These are phyloP conservation scores for Iberis pinnata DNA, from an alignment of 345 rosid genomes.

Conservation along the genomic window DNA sequence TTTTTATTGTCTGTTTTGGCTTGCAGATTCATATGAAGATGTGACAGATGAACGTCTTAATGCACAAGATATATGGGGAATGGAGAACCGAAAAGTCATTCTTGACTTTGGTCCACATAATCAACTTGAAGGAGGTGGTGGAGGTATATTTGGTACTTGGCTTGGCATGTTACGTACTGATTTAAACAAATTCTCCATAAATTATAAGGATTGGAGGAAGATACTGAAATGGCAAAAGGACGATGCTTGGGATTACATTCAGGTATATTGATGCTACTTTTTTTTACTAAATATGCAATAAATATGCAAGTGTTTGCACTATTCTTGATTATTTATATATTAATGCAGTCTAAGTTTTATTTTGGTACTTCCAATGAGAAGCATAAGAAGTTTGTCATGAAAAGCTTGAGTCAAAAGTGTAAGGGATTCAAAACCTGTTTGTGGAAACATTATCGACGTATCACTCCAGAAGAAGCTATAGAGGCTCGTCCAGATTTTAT, in stretches of 20 bases:
- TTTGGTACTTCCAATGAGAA: neutral
- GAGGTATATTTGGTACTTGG: neutral
- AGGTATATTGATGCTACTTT: neutral
- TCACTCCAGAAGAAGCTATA: neutral
- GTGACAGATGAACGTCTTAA: too few species aligned
- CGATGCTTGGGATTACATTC: neutral
- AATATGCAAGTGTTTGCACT: neutral
- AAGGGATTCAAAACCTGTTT: neutral
- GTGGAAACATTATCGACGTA: neutral
- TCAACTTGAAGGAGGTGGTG: neutral
- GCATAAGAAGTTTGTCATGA: slow-evolving; percentile 2
- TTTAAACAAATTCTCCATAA: too few species aligned
- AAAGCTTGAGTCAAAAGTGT: neutral
- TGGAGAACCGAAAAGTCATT: too few species aligned
- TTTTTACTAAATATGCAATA: neutral
- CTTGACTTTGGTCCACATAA: neutral
- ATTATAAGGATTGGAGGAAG: slow-evolving; percentile 5
- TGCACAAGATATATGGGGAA: too few species aligned
- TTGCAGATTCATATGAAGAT: too few species aligned
- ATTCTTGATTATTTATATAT: neutral
- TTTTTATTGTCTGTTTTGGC: too few species aligned
- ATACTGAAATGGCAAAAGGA: neutral
- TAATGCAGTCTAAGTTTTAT: neutral
- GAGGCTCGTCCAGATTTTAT: neutral
- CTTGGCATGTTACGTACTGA: too few species aligned